Percentiles rank a stretch among this genome's conserved stretches.
Evolutionary conservation across 371 early-diverging fungal species (phyloP).

Genomic region (Mucor lusitanicus): DNA sequence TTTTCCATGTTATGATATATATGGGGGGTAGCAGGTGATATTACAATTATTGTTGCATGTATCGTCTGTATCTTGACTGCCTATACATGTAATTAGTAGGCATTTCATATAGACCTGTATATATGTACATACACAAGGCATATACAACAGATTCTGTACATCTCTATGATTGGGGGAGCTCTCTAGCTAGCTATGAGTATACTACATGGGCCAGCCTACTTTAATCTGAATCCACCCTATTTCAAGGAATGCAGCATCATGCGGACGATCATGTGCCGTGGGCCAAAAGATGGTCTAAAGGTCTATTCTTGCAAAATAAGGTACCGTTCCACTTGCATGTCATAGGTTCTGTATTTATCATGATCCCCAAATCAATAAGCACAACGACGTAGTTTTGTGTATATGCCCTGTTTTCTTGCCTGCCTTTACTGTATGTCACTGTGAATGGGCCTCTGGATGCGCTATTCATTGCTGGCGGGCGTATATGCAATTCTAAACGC

Average conservation of each 20-base stretch:
- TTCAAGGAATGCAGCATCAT: slow-evolving; percentile 5
- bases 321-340: slow-evolving; percentile 1
- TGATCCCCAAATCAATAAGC: background rate
- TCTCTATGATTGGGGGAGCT: background rate
- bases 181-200: background rate
- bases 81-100: background rate
- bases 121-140: background rate
- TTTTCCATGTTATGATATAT: background rate
- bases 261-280: slow-evolving; percentile 8
- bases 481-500: no score
- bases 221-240: background rate
- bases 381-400: background rate
- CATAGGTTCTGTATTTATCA: slow-evolving; percentile 5
- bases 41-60: background rate
- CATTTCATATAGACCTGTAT: background rate
- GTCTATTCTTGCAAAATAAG: background rate
- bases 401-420: background rate
- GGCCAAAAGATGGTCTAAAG: background rate
- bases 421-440: background rate
- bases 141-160: background rate
- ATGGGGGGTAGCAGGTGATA: slow-evolving; percentile 5
- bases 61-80: background rate
- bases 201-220: background rate
- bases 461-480: no score
- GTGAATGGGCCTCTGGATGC: no score